These are phyloP conservation scores for Coniosporium apollinis DNA, from an alignment of 495 filamentous ascomycete genomes.

Conservation along the genomic window DNA sequence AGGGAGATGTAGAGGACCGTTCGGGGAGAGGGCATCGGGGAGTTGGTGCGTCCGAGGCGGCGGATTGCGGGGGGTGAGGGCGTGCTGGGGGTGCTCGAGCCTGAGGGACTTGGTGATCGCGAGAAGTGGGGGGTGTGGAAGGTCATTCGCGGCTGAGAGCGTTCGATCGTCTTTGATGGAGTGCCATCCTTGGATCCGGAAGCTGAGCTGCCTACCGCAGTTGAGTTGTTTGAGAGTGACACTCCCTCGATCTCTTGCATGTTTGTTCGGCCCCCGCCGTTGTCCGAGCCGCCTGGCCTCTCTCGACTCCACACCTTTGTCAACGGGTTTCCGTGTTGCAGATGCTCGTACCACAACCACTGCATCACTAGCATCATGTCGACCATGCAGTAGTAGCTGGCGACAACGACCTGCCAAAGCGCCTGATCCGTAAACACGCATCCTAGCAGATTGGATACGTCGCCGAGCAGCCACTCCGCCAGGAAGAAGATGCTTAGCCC, in stretches of 20 bases:
- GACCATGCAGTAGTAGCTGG: constrained; percentile 51
- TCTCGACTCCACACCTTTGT: constrained; percentile 11
- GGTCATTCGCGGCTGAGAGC: constrained; percentile 4
- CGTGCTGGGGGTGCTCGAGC: constrained; percentile 3
- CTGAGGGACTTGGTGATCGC: neutral
- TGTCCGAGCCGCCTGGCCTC: constrained; percentile 7
- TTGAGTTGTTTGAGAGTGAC: neutral
- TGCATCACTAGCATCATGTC: constrained; percentile 46
- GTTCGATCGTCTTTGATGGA: constrained; percentile 3
- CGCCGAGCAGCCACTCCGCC: constrained; percentile 52
- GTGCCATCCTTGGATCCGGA: neutral
- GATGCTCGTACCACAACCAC: constrained; percentile 50
- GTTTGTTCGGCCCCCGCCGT: constrained; percentile 2
- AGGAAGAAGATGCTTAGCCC: constrained; percentile 55
- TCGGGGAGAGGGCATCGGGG: constrained; percentile 10
- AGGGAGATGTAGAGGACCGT: constrained; percentile 20
- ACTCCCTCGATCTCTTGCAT: constrained; percentile 9
- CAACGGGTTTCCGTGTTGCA: constrained; percentile 26
- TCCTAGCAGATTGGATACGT: constrained; percentile 50
- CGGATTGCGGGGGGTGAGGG: constrained; percentile 8
- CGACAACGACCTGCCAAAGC: constrained; percentile 52
- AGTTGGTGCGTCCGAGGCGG: constrained; percentile 4
- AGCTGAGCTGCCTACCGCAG: neutral
- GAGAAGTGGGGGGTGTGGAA: constrained; percentile 10
- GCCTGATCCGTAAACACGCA: constrained; percentile 51